A percentile compares a stretch with the other conserved stretches of the same genome.
These are phyloP conservation scores for Rhodotorula sp. DNA, from an alignment of 1,284 basidiomycete genomes.

Conservation along the genomic window DNA sequence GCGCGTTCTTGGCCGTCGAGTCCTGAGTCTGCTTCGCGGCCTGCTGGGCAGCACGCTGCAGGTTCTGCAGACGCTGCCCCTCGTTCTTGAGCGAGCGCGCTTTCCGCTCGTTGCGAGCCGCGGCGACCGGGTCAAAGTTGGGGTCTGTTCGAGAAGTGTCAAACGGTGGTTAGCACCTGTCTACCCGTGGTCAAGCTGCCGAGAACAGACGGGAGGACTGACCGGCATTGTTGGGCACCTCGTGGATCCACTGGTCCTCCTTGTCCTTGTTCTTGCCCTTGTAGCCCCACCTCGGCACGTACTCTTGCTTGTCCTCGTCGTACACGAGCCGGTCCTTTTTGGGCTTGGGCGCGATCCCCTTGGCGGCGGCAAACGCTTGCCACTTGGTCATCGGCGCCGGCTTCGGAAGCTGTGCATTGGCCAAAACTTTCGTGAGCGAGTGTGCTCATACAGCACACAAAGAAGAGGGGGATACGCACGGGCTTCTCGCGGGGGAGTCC, in stretches of 20 bases:
- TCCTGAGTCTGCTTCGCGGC: conserved; percentile 33
- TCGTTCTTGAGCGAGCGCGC: conserved; percentile 80
- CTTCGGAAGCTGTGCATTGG: conserved; percentile 62
- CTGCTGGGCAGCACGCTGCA: conserved; percentile 58
- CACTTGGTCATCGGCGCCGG: conserved; percentile 92
- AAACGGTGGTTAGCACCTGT: neutral
- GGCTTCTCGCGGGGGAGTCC: conserved; percentile 79
- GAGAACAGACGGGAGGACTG: conserved; percentile 49
- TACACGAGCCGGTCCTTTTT: conserved; percentile 79
- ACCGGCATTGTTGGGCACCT: conserved; percentile 83
- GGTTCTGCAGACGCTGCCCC: conserved; percentile 72
- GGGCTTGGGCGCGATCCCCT: conserved; percentile 79
- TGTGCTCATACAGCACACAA: neutral
- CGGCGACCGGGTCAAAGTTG: conserved; percentile 74
- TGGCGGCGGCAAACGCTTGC: conserved; percentile 91
- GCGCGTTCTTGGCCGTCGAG: conserved; percentile 26
- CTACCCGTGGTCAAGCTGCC: neutral
- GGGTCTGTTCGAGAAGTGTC: conserved; percentile 50
- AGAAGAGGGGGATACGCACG: neutral
- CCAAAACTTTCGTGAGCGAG: neutral
- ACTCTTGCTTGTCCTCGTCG: conserved; percentile 92
- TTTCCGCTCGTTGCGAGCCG: conserved; percentile 73
- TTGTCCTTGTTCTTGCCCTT: conserved; percentile 84
- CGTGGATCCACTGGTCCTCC: conserved; percentile 89
- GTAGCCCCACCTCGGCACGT: conserved; percentile 89